Base-by-base conservation (phyloP, 2,329 filamentous ascomycete genomes). In the Fusarium torreyae region DNA sequence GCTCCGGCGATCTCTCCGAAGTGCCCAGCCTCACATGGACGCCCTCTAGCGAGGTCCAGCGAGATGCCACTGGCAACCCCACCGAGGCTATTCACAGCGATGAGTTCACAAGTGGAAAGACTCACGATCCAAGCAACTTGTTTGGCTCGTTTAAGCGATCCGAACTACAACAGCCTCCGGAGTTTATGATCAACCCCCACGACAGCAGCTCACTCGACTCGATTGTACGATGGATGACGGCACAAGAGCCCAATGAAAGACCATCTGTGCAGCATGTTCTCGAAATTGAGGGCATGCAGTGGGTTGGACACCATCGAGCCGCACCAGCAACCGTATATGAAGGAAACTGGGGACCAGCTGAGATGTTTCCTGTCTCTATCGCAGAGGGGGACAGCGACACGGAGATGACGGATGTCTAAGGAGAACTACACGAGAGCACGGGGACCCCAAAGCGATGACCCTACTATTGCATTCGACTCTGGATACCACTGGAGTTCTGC, bases 291-390 rank as follows among this genome's bases (percentile, higher is more conserved):
- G 93, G 94, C 24, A 86, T 97, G 53, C 87, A 86, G 65, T 99
- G 96, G 92, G 91, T 97, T 33, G 87, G 90, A 56, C 82, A 85
- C 51, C 90, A 94, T 66, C 90, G 94, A 57, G 90, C 92, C 57
- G 93, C 94, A 13, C 93, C 94, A 44, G 96, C 96, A n/a, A 98
- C 94, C 0, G 90, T 99, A 54, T 99, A 92, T 74, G 96, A 99
- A 81, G 96, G 96, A 67, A 96, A 93, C 77, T 99, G 94, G 92
- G 96, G 96, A 6, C 95, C 95, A 33, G 90, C 83, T n/a, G 85
- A 87, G 53, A 79, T 85, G 50, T 76, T 82, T 33, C 72, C 79
- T 7, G 78, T 80, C 20, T 79, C 79, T 7, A 77, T 80, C 38
- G 74, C 76, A 6, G 62, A 66, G 42, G 68, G 68, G n/a, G 79